Percentiles rank a stretch among this genome's conserved stretches.
Conservation (phyloP, 2,329 filamentous ascomycete genomes). For the Drechslera avenae region DNA sequence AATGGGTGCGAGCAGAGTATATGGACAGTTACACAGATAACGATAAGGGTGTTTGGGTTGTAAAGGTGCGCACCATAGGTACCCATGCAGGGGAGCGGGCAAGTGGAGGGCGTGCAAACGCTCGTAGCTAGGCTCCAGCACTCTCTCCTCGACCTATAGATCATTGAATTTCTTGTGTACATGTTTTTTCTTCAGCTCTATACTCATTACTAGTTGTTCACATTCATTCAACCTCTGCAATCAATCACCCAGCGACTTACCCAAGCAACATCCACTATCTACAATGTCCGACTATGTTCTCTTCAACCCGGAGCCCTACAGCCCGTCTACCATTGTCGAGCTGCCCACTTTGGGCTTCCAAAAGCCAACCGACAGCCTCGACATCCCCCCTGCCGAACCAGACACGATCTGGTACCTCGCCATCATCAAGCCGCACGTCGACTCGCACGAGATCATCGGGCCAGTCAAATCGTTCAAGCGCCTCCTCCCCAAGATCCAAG, state of each 20-base stretch:
- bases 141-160: not conserved
- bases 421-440: conserved; percentile 27
- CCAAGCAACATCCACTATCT: too few relatives aligned
- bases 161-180: too few relatives aligned
- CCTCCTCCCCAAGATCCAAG: conserved; percentile 25
- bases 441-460: conserved; percentile 25
- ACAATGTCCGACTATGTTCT: conserved; percentile 16
- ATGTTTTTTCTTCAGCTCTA: not conserved
- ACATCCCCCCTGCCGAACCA: not conserved
- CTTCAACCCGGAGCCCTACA: conserved; percentile 9
- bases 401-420: conserved; percentile 34
- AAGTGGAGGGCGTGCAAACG: too few relatives aligned
- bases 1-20: too few relatives aligned
- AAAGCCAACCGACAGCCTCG: conserved; percentile 24
- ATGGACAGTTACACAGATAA: too few relatives aligned
- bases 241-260: not conserved
- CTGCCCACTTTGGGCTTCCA: not conserved
- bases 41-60: too few relatives aligned
- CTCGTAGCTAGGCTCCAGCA: not conserved
- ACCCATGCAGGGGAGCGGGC: not conserved
- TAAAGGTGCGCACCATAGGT: too few relatives aligned
- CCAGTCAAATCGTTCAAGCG: conserved; percentile 21
- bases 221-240: not conserved
- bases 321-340: not conserved
- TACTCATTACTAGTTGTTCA: not conserved